Base-by-base conservation (phyloP, 305 asterid genomes). In the Fraxinus sp. region DNA sequence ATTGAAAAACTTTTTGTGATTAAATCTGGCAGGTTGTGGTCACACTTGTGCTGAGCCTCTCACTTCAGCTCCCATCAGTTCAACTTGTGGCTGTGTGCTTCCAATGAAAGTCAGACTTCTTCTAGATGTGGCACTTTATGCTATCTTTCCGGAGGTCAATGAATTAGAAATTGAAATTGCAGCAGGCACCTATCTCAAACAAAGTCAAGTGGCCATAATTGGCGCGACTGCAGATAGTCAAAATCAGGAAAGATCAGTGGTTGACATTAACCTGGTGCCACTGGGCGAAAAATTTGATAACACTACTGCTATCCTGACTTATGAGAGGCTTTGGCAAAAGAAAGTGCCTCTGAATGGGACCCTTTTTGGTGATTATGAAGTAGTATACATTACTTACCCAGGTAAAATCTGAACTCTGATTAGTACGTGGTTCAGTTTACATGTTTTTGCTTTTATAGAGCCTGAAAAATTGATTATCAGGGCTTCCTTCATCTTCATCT, bases 41-140 rank as follows among this genome's bases (percentile, higher is more conserved):
- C 97, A 93, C 88, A 88, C 88, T 82, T 97, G 99, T 85, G 83
- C 86, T 32, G 97, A 93, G 83, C 99, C 97, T 78, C 93, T 94
- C 82, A 91, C 98, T 73, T 88, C 97, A 55, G 91, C 94, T 78
- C 96, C 98, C 76, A 85, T 91, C 79, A 97, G 96, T 84, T 93
- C 97, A 71, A 94, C 97, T 14, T 97, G 99, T 89, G 92, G 91
- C 74, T 97, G 99, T 76, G 97, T 97, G 78, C 82, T 93, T 83
- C 98, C 99, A 35, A 97, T 97, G 99, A 97, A 88, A 92, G 92
- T 97, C 89, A 93, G 89, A 89, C 98, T 97, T 88, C 92, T 90
- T 74, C 86, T 97, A 72, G 95, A 92, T 79, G 97, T 92, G 35
- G 87, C 96, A 9, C 91, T 93, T 32, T 94, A 91, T 83, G 91